Evolutionary conservation across 345 rosid genomes (phyloP).

Genomic region (Dimocarpus longan): DNA sequence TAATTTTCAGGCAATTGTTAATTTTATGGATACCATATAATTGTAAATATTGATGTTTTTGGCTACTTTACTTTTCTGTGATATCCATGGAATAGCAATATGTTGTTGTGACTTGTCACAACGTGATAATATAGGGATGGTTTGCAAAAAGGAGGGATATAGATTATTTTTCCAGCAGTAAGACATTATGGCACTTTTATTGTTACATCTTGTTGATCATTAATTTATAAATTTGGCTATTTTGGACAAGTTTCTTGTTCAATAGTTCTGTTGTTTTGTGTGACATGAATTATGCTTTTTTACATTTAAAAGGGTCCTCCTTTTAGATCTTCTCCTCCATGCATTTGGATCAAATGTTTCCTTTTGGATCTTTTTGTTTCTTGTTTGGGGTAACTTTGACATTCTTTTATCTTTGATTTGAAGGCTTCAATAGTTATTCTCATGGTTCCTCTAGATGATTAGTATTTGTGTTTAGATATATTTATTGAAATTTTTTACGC

Average conservation of each 20-base stretch:
- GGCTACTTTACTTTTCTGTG: background rate
- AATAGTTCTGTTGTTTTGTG: background rate
- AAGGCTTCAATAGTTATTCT: background rate
- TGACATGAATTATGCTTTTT: background rate
- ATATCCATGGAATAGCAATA: background rate
- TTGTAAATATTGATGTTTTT: background rate
- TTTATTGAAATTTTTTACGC: background rate
- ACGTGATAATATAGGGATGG: background rate
- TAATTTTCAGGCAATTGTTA: background rate
- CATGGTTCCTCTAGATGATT: background rate
- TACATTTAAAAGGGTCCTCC: background rate
- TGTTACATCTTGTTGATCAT: constrained; percentile 1
- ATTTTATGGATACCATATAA: background rate
- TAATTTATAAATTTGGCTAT: background rate
- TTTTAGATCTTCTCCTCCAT: background rate
- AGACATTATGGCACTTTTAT: background rate
- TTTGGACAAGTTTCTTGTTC: constrained; percentile 2
- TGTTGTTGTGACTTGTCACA: background rate
- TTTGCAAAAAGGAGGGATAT: background rate
- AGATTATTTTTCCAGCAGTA: background rate
- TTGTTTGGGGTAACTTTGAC: background rate
- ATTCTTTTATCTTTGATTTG: background rate
- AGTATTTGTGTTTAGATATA: background rate
- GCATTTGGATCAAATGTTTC: background rate
- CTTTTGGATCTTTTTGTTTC: background rate